phyloP scores from a whole-genome alignment of 2,329 filamentous ascomycete genomes.

The Beauveria caledonica region DNA sequence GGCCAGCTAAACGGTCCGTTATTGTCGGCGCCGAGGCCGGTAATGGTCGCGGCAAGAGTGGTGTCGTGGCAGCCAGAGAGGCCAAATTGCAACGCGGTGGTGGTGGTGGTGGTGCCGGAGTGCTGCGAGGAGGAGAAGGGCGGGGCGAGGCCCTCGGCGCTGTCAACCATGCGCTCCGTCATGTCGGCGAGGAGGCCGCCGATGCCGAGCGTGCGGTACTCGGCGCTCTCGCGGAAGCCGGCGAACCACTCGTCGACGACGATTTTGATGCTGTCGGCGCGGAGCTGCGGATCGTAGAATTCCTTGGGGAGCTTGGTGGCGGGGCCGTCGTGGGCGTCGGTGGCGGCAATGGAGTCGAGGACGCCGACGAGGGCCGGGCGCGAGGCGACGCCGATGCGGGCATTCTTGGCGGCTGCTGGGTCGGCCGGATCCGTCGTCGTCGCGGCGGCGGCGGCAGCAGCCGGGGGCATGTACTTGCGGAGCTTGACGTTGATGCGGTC shows the following conservation, averaged over 20 bases:
- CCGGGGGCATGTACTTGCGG: constrained; percentile 77
- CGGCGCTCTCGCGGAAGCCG: constrained; percentile 73
- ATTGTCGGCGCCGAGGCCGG: constrained; percentile 72
- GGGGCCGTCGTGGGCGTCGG: constrained; percentile 61
- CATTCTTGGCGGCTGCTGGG: constrained; percentile 20
- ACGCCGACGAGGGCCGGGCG: constrained; percentile 80
- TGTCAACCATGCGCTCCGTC: constrained; percentile 64
- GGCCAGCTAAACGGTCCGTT: constrained; percentile 56
- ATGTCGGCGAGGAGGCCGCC: constrained; percentile 79
- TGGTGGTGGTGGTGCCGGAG: neutral
- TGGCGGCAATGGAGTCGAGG: constrained; percentile 90
- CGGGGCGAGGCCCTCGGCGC: constrained; percentile 35
- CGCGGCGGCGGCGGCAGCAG: constrained; percentile 24
- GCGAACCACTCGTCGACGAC: constrained; percentile 87
- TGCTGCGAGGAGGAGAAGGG: neutral
- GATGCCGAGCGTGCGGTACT: constrained; percentile 86
- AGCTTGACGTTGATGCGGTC: constrained; percentile 69
- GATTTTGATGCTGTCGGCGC: constrained; percentile 64
- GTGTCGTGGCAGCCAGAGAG: constrained; percentile 90
- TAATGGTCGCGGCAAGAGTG: constrained; percentile 71
- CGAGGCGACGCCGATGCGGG: constrained; percentile 69
- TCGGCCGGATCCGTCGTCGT: constrained; percentile 15
- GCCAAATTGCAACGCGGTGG: constrained; percentile 47
- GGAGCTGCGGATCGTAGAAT: constrained; percentile 74
- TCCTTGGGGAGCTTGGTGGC: constrained; percentile 70